phyloP scores from a whole-genome alignment of 1,284 basidiomycete species.

The Cryptococcus sp. region DNA sequence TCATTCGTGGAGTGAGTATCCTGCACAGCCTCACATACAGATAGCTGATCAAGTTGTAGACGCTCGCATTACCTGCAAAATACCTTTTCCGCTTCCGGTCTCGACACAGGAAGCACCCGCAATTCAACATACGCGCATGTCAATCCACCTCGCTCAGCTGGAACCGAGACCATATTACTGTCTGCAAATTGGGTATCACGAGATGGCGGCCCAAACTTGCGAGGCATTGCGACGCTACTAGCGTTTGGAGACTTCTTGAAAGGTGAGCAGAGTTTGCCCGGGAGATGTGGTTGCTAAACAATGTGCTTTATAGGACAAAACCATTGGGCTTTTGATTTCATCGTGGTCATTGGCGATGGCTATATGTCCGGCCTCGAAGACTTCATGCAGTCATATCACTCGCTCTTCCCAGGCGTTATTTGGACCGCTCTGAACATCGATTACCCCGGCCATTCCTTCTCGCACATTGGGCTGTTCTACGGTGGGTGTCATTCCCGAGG shows the following conservation, averaged over 20 bases:
- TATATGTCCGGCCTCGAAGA: conserved; percentile 90
- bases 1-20: conserved; percentile 68
- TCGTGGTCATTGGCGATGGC: conserved; percentile 87
- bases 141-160: conserved; percentile 79
- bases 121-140: conserved; percentile 74
- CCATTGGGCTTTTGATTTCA: conserved; percentile 89
- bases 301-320: conserved; percentile 66
- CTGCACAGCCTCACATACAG: not conserved
- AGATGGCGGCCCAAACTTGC: conserved; percentile 63
- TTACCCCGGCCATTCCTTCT: conserved; percentile 95
- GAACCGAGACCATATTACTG: conserved; percentile 86
- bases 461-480: conserved; percentile 86
- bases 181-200: conserved; percentile 83
- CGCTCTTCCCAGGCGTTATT: conserved; percentile 72
- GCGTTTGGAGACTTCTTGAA: conserved; percentile 80
- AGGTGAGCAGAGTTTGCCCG: conserved; percentile 58
- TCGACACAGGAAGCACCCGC: conserved; percentile 29
- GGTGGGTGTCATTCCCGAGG: conserved; percentile 58
- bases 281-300: not conserved
- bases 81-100: conserved; percentile 30
- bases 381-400: conserved; percentile 84
- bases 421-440: conserved; percentile 96
- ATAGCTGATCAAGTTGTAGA: conserved; percentile 12
- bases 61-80: conserved; percentile 19
- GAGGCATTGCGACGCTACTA: conserved; percentile 82